Evolutionary conservation across 2,329 filamentous ascomycete species (phyloP), one percentile per base, ranked within the genome.

Genomic region (Epichloe bromicola): DNA sequence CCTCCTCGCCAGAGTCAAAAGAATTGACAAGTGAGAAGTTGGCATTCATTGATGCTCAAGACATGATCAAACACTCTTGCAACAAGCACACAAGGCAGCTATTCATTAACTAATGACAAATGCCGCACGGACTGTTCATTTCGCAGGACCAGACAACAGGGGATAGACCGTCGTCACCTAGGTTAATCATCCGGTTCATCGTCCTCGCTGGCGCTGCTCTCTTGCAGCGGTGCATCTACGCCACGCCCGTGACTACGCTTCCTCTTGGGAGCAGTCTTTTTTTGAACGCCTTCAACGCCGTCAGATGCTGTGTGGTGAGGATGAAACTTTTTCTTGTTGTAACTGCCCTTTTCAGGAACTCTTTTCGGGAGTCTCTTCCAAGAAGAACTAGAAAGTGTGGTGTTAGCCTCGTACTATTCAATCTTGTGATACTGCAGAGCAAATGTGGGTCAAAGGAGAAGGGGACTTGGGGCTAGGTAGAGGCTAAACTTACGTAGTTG

Each of bases 401-500:
- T 53, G 58, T 60, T 54, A 65, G 57, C n/a, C 14, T n/a, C 15
- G 42, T 15, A 44, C 17, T 19, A 30, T 38, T 6, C 17, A 23
- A 12, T 10, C 7, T 34, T 34, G n/a, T 30, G 12, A 15, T 7
- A 36, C 6, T 15, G 20, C 7, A 30, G 46, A n/a, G 8, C 17
- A 34, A 14, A 36, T 19, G 26, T 11, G 23, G 51, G 17, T 26
- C 42, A 44, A 6, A 23, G 38, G 17, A 47, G 23, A 15, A 23
- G 30, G 11, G 47, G 26, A 53, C 36, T 11, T 23, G 49, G 14
- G 14, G 30, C 3, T 34, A 43, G 23, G 49, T n/a, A 15, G 15
- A 39, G 2, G 12, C 5, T 26, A 36, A n/a, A 79, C 83, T 75
- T 75, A 88, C 84, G 74, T 86, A 98, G 74, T 97, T 97, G 61